phyloP scores from a whole-genome alignment of 179 eudicot species.

The Spergularia azorica region DNA sequence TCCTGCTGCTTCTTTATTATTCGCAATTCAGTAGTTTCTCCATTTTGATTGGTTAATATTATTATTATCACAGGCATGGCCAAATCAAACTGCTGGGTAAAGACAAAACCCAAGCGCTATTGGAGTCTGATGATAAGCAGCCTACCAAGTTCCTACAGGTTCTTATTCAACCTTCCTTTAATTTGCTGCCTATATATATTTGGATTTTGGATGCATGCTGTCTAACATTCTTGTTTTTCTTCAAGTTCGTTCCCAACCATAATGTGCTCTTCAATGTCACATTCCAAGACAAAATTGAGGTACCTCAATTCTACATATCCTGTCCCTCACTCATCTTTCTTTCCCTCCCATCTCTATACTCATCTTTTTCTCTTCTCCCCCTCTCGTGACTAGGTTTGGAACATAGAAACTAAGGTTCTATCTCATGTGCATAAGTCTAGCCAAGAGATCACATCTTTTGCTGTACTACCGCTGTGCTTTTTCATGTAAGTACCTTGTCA shows the following conservation, averaged over 20 bases:
- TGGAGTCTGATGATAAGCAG: constrained; percentile 62
- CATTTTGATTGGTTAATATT: not conserved
- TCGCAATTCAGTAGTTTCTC: too few species aligned
- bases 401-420: constrained; percentile 57
- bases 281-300: constrained; percentile 76
- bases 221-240: not conserved
- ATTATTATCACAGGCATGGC: constrained; percentile 59
- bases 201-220: not conserved
- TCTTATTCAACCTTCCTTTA: not conserved
- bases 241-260: constrained; percentile 75
- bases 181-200: not conserved
- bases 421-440: constrained; percentile 51
- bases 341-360: not conserved
- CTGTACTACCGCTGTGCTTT: constrained; percentile 52
- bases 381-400: constrained; percentile 69
- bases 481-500: constrained; percentile 59
- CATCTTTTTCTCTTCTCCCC: not conserved
- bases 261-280: constrained; percentile 76
- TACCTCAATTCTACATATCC: constrained; percentile 18
- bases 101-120: constrained; percentile 66
- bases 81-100: constrained; percentile 79
- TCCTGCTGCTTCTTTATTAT: too few species aligned
- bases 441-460: constrained; percentile 67
- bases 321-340: not conserved
- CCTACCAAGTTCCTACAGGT: constrained; percentile 89